Evolutionary conservation across 2,329 filamentous ascomycete genomes (phyloP), one percentile per base, ranked within the genome.

Genomic region (Penicillium sp.): DNA sequence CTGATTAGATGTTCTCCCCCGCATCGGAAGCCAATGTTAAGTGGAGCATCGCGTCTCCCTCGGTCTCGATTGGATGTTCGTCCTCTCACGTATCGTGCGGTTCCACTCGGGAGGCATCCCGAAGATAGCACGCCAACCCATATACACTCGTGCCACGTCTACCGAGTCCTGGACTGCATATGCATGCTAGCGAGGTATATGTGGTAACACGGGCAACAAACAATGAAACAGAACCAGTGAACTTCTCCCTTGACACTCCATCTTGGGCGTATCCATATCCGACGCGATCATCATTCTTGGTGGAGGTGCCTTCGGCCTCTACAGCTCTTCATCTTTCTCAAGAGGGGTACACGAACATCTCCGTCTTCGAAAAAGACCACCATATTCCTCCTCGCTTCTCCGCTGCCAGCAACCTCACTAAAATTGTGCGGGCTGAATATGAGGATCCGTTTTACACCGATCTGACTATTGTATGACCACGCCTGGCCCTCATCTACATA

Each of bases 361-460:
- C 75, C 3, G 72, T 80, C 6, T 70, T 77, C 12, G 78, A 81
- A 46, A 64, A 64, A 46, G 70, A 70, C 33, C 61, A 66, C 8
- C 64, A 68, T 8, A 72, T 77, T 2, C 79, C 79, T 0, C 76
- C 78, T 1, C 66, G 67, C 4, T 75, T 65, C 58, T 82, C 81
- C 0, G 81, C 80, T 0, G 80, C 75, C 18, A 80, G 81, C 50
- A 80, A 84, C 54, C 60, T 83, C 24, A 84, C 83, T 62, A 84
- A 84, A 84, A 83, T 83, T 47, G 70, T 83, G 31, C 73, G 80
- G 2, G 78, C 76, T 4, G 79, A 83, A 54, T 83, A 83, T 50
- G 78, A 80, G 52, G 78, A 82, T 50, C 68, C 72, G 0, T 81
- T 80, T 47, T 82, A 83, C 50, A 78, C 78, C 0, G 70, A 80